These are phyloP conservation scores for Botryotinia narcissicola DNA, from an alignment of 2,329 filamentous ascomycete species.

Conservation along the genomic window DNA sequence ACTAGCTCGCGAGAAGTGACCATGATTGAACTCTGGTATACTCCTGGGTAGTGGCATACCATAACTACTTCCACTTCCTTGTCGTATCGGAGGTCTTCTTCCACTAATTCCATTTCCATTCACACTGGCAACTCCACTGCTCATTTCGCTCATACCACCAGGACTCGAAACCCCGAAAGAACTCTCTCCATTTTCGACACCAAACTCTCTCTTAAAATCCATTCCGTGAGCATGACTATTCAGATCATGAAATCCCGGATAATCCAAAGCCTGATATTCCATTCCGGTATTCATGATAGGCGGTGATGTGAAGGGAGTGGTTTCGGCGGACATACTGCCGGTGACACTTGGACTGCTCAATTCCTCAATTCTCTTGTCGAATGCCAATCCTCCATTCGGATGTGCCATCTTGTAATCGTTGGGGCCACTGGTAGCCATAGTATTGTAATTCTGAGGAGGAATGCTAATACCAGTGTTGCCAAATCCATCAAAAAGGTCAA, in stretches of 20 bases:
- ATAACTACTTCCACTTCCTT: slow-evolving; percentile 19
- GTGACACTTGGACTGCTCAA: slow-evolving; percentile 28
- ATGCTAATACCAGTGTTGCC: slow-evolving; percentile 58
- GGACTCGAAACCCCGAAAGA: slow-evolving; percentile 6
- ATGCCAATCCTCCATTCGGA: slow-evolving; percentile 25
- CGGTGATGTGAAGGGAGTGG: slow-evolving; percentile 22
- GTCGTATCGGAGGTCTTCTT: slow-evolving; percentile 18
- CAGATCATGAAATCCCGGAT: slow-evolving; percentile 21
- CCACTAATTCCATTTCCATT: slow-evolving; percentile 14
- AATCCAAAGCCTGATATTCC: slow-evolving; percentile 23
- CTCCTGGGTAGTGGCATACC: slow-evolving; percentile 19
- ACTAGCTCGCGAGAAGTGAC: slow-evolving; percentile 7
- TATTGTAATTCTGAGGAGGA: slow-evolving; percentile 32
- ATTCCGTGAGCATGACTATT: slow-evolving; percentile 9
- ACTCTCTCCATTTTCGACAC: slow-evolving; percentile 5
- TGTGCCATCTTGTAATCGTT: slow-evolving; percentile 37
- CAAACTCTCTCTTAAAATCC: slow-evolving; percentile 20
- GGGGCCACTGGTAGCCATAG: slow-evolving; percentile 27
- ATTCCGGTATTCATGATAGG: slow-evolving; percentile 20
- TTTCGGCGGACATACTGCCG: slow-evolving; percentile 14
- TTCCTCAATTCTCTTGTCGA: slow-evolving; percentile 35
- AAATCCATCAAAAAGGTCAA: slow-evolving; percentile 66
- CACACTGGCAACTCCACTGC: slow-evolving; percentile 8
- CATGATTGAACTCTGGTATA: slow-evolving; percentile 18
- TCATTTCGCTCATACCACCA: slow-evolving; percentile 13